Conservation (phyloP, 768 basidiomycete genomes). For the Cantharellus anzutake region DNA sequence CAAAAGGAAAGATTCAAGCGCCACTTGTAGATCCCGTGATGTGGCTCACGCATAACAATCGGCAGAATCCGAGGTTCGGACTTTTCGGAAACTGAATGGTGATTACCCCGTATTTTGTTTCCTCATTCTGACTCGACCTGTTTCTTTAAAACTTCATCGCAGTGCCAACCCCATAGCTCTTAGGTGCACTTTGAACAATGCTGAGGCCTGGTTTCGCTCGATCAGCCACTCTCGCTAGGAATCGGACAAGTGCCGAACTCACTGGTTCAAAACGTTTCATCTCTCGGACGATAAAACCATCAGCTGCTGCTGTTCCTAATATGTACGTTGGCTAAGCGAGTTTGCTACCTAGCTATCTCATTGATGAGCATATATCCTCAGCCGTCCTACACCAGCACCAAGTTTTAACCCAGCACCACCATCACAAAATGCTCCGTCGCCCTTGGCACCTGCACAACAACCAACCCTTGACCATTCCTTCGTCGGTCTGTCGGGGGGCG, state of each 20-base stretch:
- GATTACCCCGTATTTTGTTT: background rate
- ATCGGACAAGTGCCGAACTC: background rate
- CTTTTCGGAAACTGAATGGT: background rate
- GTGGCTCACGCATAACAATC: no score
- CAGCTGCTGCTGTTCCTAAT: constrained; percentile 29
- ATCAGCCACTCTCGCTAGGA: background rate
- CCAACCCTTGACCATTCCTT: constrained; percentile 48
- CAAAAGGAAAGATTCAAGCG: no score
- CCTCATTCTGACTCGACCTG: background rate
- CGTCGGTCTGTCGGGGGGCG: constrained; percentile 83
- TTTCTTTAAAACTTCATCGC: background rate
- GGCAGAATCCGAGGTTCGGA: background rate
- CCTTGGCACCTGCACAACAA: background rate
- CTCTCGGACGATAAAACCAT: background rate
- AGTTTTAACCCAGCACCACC: constrained; percentile 17
- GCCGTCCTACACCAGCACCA: constrained; percentile 45
- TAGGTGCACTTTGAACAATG: background rate
- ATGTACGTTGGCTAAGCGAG: constrained; percentile 25
- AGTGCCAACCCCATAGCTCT: background rate
- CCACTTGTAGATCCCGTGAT: no score
- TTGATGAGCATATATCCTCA: constrained; percentile 12
- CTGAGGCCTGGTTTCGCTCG: background rate
- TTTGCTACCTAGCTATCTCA: background rate
- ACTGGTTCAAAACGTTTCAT: background rate
- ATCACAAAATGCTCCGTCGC: constrained; percentile 20